Base-by-base conservation (phyloP, 2,329 filamentous ascomycete species). In the Helicocarpus griseus region DNA sequence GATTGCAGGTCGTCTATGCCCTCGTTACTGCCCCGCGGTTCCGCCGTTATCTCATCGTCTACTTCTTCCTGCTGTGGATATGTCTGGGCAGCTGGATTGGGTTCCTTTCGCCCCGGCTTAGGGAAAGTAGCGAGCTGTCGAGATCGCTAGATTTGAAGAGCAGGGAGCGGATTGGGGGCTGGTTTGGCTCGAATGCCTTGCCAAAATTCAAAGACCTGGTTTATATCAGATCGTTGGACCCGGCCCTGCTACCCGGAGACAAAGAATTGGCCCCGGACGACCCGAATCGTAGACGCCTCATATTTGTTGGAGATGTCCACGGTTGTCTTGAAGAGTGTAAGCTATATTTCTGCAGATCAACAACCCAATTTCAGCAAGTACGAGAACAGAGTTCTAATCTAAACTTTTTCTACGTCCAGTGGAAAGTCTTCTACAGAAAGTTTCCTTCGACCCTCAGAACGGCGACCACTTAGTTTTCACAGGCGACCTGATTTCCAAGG, bases 291-390 rank as follows among this genome's bases (percentile, higher is more conserved):
- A 80, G 78, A 50, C 76, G 89, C 17, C 72, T 98, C 22, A 74
- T 97, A 31, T 76, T 97, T 54, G 76, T 97, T 31, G 91, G 93
- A 50, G 93, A 98, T 70, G 88, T 97, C 13, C 91, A 97, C 71
- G 93, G 93, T 46, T 93, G 93, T 73, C 81, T 81, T 59, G 66
- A 78, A 11, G 79, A 89, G 55, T 75, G 88, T 64, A 69, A 43
- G 48, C 2, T 22, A 35, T 28, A 60, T 28, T 6, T 19, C 8
- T 47, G 1, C 13, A 33, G 31, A 7, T 35, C 17, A 7, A 35
- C 5, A 9, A 33, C 9, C n/a, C n/a, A n/a, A n/a, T n/a, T n/a
- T n/a, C n/a, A n/a, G n/a, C n/a, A n/a, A n/a, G n/a, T n/a, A n/a
- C n/a, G n/a, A n/a, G n/a, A 19, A 35, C 5, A 5, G 49, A 17